phyloP scores from a whole-genome alignment of 129 eudicot genomes.

The Calendula officinalis region DNA sequence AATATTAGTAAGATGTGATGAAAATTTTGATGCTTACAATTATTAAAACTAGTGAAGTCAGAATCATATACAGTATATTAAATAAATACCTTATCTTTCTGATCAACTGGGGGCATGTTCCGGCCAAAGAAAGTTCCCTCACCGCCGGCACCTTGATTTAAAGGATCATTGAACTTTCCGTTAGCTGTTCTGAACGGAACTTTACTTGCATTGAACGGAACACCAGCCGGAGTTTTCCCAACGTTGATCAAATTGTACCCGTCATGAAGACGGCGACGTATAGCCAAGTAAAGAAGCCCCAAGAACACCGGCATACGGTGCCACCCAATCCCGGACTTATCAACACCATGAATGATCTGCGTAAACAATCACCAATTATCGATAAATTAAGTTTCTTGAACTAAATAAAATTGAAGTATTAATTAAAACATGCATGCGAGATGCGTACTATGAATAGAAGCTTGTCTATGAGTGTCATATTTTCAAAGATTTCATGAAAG shows the following conservation, averaged over 20 bases:
- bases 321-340: constrained; percentile 44
- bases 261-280: constrained; percentile 62
- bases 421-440: constrained; percentile 1
- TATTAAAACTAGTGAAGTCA: too few species aligned
- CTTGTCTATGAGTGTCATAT: constrained; percentile 48
- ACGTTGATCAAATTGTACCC: constrained; percentile 52
- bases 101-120: constrained; percentile 52
- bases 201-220: constrained; percentile 29
- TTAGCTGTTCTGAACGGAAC: constrained; percentile 38
- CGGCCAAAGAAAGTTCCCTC: constrained; percentile 58
- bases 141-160: constrained; percentile 37
- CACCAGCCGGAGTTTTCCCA: constrained; percentile 39
- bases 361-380: neutral
- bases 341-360: constrained; percentile 50
- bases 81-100: constrained; percentile 38
- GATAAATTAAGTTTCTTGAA: neutral
- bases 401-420: neutral
- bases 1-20: too few species aligned
- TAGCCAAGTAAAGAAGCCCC: constrained; percentile 47
- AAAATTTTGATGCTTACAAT: too few species aligned
- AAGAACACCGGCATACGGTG: constrained; percentile 56
- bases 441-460: constrained; percentile 48
- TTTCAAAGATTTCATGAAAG: constrained; percentile 38
- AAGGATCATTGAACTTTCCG: constrained; percentile 43
- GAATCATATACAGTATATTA: too few species aligned